Base-by-base conservation (phyloP, 1,284 basidiomycete genomes). In the Trichosporon inkin region DNA sequence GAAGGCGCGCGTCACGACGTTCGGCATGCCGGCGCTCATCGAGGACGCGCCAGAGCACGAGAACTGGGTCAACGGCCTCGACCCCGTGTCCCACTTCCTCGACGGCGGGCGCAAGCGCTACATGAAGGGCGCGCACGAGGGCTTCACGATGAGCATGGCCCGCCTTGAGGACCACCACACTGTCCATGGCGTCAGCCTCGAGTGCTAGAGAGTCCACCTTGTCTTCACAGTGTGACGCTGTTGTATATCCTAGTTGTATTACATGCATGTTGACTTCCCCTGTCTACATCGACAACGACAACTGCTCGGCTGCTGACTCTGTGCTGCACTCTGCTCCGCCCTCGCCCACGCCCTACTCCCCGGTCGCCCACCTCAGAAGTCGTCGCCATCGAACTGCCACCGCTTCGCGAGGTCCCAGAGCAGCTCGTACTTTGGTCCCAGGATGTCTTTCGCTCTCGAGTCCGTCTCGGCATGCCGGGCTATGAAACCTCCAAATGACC, bases 381-480 rank as follows among this genome's bases (percentile, higher is more conserved):
- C 76, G 55, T 79, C 78, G 7, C 75, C 78, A 34, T 71, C 64
- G 71, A 74, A 77, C 16, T 74, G 71, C 74, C 73, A 78, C 62
- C 76, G 88, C 84, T 93, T 96, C 35, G 92, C 88, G 74, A 91
- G 84, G 76, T 97, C 95, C 92, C 93, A 96, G 71, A 92, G 88
- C 0, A 90, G 87, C 39, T 86, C 66, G 10, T 61, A 63, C 55
- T 55, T 57, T 4, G 36, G 38, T 28, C 41, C 54, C 40, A 96
- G 81, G 34, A 84, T 81, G 69, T 96, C 92, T 78, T 90, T 90
- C 7, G 91, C 95, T 51, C 85, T 82, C 20, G 82, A 79, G 76
- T 99, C 95, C 6, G 88, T 89, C 52, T 92, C 91, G 66, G 89
- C 92, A 61, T 85, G 88, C 78, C 87, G 88, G 36, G 88, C 86